Conservation (phyloP, 108 stramenopile species). For the Discostella stelligeroides region DNA sequence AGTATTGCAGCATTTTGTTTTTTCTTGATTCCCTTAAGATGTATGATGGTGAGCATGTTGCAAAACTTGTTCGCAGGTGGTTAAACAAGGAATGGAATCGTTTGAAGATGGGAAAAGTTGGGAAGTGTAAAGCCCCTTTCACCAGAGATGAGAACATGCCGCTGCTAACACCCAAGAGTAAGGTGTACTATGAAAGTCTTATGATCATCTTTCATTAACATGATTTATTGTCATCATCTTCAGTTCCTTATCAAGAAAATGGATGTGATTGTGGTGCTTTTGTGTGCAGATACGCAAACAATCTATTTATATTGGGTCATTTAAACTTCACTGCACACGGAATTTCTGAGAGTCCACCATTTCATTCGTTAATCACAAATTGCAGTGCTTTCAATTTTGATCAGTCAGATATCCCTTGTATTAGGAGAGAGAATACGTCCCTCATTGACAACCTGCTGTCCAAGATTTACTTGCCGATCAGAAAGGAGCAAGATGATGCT, state of each 20-base stretch:
- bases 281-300: slow-evolving; percentile 85
- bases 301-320: slow-evolving; percentile 61
- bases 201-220: too few species aligned
- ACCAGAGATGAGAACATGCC: slow-evolving; percentile 46
- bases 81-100: slow-evolving; percentile 80
- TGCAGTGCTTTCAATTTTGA: slow-evolving; percentile 62
- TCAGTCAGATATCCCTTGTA: slow-evolving; percentile 64
- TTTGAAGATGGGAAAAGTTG: slow-evolving; percentile 21
- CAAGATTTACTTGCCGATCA: slow-evolving; percentile 32
- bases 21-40: slow-evolving; percentile 82
- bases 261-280: slow-evolving; percentile 90
- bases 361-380: slow-evolving; percentile 49
- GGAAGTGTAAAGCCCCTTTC: slow-evolving; percentile 47
- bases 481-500: slow-evolving; percentile 24
- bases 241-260: slow-evolving; percentile 87
- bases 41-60: slow-evolving; percentile 59
- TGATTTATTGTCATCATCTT: slow-evolving; percentile 8
- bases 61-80: slow-evolving; percentile 60
- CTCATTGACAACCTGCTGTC: slow-evolving; percentile 63
- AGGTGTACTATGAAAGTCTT: slow-evolving; percentile 6
- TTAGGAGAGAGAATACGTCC: slow-evolving; percentile 61
- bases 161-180: slow-evolving; percentile 69
- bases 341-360: slow-evolving; percentile 18
- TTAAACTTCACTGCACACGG: slow-evolving; percentile 46
- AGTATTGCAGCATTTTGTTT: slow-evolving; percentile 70